Base-by-base conservation (phyloP, 192 early-diverging fungal species). In the Powellomyces hirtus region DNA sequence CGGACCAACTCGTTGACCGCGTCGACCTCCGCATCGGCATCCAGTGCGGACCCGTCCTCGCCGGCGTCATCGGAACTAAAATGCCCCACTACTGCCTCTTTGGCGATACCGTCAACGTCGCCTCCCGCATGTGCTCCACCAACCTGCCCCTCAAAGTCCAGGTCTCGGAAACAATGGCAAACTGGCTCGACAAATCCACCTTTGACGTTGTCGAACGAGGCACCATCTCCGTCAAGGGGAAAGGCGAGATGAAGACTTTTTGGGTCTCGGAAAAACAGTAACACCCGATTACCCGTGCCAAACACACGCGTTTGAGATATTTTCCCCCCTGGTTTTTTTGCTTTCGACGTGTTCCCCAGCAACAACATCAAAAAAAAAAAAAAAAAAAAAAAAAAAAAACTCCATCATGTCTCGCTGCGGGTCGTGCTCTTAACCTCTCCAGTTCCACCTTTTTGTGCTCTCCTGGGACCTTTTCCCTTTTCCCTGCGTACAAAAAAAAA, bases 1-100 rank as follows among this genome's bases (percentile, higher is more conserved):
- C 20, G 7, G 45, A 72, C 37, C 59, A 71, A n/a, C 66, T 64
- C 13, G 75, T 75, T 13, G 44, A 72, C 38, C n/a, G 45, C 45
- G 31, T 80, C 42, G 40, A 64, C 36, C 44, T 75, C 26, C 55
- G 78, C 38, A 74, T 80, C 24, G 78, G 78, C 18, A 64, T 80
- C 22, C 62, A 77, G 45, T 69, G 72, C 38, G 78, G 78, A 35
- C 78, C 78, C 20, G 72, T 75, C 0, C 49, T 80, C 6, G 75
- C 75, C 10, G 78, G 78, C 29, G 76, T 80, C 30, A 71, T 80
- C 14, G 78, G 78, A 31, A 62, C 58, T n/a, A 80, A 80, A 52
- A 79, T 79, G 78, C 78, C 78, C 6, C 66, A 73, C 36, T 79
- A 74, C 61, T 78, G 76, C 61, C 49, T 80, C 27, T 80, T 77